Base-by-base conservation (phyloP, 2,329 filamentous ascomycete genomes). In the Teratosphaeria viscida region DNA sequence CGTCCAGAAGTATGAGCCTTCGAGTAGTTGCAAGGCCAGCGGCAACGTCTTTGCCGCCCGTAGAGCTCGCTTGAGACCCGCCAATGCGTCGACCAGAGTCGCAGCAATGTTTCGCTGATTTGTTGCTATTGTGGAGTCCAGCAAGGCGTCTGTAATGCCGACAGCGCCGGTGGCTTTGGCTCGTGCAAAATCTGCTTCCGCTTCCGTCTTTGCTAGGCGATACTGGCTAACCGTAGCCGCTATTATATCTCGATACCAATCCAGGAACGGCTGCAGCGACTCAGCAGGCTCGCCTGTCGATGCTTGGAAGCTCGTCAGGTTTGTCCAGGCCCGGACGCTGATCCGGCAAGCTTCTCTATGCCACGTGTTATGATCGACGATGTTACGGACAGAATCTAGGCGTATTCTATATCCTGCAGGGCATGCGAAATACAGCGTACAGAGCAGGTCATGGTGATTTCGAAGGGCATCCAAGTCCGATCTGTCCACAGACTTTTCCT, bases 391-490 rank as follows among this genome's bases (percentile, higher is more conserved):
- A 5, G 77, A 73, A 57, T 79, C 74, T 4, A 84, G 63, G 52
- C 78, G 75, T 49, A 81, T 81, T n/a, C 83, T 76, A 65, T 75
- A 79, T 1, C 75, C 73, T 32, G 78, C 70, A 29, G 83, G 82
- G 43, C 80, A 79, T 52, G 78, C 78, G 75, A 78, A 84, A 67
- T 85, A 85, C 14, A 86, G 72, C 3, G 81, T 82, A 58, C 79
- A 82, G 0, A 86, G 75, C 16, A 86, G 73, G 65, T 85, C 82
- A 63, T 85, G 82, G 60, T 86, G 82, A 63, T 85, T 86, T 55
- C 82, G 78, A 54, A 85, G 71, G 1, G 83, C 81, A 57, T 81
- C 78, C 12, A 85, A 71, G 62, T 82, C 82, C 59, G 78, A 75
- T 57, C 79, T 75, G 34, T 75, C 75, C 14, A 85, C 68, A 4